Percentiles rank a stretch among this genome's conserved stretches.
Evolutionary conservation across 164 flowering plant species (phyloP).

Genomic region (Vitis labrusca): DNA sequence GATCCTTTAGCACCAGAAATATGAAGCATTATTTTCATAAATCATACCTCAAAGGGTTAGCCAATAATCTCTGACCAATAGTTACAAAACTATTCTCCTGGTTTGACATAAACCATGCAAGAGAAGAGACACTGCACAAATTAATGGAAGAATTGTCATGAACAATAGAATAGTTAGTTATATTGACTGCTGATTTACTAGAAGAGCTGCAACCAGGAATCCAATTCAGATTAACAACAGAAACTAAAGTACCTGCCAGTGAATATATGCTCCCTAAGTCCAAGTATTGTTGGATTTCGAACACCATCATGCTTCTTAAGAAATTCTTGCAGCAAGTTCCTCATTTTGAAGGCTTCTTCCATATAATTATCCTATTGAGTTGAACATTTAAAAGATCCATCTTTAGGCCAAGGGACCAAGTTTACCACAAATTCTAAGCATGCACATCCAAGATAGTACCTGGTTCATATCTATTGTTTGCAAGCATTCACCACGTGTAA

Average conservation of each 20-base stretch:
- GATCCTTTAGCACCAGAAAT: too few species aligned
- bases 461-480: constrained; percentile 75
- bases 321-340: constrained; percentile 64
- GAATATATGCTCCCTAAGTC: constrained; percentile 68
- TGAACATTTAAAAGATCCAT: too few species aligned
- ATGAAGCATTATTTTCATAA: not conserved
- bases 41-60: constrained; percentile 45
- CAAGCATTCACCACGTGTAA: constrained; percentile 63
- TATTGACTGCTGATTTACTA: not conserved
- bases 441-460: constrained; percentile 23
- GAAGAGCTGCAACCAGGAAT: not conserved
- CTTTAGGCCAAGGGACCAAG: not conserved
- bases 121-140: constrained; percentile 54
- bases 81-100: constrained; percentile 62
- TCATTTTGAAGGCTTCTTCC: constrained; percentile 77
- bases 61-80: constrained; percentile 56
- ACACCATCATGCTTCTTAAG: constrained; percentile 47
- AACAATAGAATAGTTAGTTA: not conserved
- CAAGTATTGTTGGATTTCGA: constrained; percentile 58
- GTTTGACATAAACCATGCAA: constrained; percentile 65
- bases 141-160: not conserved
- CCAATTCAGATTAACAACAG: constrained; percentile 1
- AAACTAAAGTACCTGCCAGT: constrained; percentile 52
- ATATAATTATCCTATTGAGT: constrained; percentile 54
- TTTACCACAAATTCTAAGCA: not conserved